phyloP scores from a whole-genome alignment of 768 basidiomycete genomes.

The Phanerodontia chrysosporium region DNA sequence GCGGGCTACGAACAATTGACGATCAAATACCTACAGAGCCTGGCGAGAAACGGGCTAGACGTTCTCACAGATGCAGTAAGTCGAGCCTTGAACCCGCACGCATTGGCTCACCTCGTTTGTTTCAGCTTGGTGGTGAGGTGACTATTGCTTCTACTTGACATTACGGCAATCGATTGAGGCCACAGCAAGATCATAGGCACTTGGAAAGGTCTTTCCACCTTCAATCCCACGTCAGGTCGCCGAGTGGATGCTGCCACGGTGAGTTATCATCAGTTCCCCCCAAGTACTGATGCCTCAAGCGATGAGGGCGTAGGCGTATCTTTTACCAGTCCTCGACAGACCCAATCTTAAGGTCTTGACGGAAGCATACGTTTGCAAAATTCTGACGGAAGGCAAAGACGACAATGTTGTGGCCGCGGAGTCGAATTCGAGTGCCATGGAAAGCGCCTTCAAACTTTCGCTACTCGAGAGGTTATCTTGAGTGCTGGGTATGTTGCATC shows the following conservation, averaged over 20 bases:
- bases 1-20: neutral
- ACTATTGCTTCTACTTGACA: neutral
- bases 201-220: neutral
- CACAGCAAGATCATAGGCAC: neutral
- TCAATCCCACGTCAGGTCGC: neutral
- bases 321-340: neutral
- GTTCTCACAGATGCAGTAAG: neutral
- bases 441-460: neutral
- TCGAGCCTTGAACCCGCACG: neutral
- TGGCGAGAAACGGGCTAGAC: neutral
- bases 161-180: neutral
- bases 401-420: neutral
- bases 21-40: neutral
- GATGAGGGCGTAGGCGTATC: neutral
- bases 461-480: neutral
- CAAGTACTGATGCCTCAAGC: too few species aligned
- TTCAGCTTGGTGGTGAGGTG: neutral
- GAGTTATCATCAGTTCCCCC: neutral
- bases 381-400: neutral
- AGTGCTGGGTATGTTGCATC: neutral
- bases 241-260: neutral
- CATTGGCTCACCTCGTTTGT: neutral
- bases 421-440: neutral
- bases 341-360: neutral
- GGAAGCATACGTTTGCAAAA: neutral